Evolutionary conservation across 2,329 filamentous ascomycete genomes (phyloP).

Genomic region (Nothophaeocryptopus gaeumannii): DNA sequence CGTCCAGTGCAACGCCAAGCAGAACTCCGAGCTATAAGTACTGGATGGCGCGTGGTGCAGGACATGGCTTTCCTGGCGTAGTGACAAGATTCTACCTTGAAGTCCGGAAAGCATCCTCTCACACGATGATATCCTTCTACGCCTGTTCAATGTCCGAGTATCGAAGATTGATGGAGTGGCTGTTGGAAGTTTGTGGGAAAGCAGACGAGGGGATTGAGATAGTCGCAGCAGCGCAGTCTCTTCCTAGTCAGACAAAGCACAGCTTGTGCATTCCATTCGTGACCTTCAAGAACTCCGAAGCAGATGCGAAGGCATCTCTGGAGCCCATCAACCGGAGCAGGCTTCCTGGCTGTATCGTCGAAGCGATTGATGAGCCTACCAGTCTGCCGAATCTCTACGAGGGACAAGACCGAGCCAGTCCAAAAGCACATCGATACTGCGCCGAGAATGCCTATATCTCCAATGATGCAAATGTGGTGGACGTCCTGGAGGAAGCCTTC

Average conservation of each 20-base stretch:
- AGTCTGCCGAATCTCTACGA: conserved; percentile 43
- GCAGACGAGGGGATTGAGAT: conserved; percentile 43
- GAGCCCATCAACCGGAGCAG: not conserved
- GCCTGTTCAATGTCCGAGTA: conserved; percentile 49
- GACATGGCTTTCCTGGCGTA: conserved; percentile 52
- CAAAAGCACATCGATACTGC: conserved; percentile 49
- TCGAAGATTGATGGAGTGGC: conserved; percentile 48
- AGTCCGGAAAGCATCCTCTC: conserved; percentile 29
- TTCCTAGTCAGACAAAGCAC: not conserved
- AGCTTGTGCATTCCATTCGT: not conserved
- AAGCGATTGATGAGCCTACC: conserved; percentile 43
- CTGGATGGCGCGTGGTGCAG: conserved; percentile 51
- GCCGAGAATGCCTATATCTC: conserved; percentile 52
- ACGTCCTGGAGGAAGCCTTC: conserved; percentile 48
- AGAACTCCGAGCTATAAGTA: conserved; percentile 50
- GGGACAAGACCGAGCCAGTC: conserved; percentile 48
- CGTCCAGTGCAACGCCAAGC: conserved; percentile 36
- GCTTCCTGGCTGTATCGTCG: conserved; percentile 31
- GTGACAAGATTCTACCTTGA: conserved; percentile 52
- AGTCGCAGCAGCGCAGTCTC: conserved; percentile 28
- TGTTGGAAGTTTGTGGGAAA: conserved; percentile 35
- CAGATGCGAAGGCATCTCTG: not conserved
- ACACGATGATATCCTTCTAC: conserved; percentile 42
- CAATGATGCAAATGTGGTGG: conserved; percentile 47
- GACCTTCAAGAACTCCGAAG: not conserved